phyloP scores from a whole-genome alignment of 805 yeast genomes.

The Starmerella powellii region DNA sequence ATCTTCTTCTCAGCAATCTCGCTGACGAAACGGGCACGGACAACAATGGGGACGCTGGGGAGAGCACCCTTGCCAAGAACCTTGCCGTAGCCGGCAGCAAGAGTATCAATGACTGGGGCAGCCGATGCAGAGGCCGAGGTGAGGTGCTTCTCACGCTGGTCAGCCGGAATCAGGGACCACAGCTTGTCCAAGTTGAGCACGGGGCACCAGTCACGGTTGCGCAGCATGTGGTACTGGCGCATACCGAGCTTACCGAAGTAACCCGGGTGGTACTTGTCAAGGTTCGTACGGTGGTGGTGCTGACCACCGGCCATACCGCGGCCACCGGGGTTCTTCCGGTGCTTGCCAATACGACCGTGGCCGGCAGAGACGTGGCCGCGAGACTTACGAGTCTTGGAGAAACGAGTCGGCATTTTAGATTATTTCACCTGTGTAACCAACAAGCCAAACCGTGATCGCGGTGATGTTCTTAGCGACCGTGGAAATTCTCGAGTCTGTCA shows the following conservation, averaged over 20 bases:
- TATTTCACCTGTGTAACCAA: conserved; percentile 2
- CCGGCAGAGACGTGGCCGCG: conserved; percentile 99
- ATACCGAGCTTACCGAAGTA: conserved; percentile 99
- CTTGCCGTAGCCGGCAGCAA: conserved; percentile 99
- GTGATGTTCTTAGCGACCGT: neutral
- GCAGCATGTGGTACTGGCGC: conserved; percentile 98
- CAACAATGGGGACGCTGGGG: conserved; percentile 97
- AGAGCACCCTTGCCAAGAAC: conserved; percentile 98
- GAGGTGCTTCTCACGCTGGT: conserved; percentile 87
- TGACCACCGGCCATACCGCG: conserved; percentile 99
- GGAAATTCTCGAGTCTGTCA: conserved; percentile 9
- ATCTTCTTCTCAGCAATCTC: conserved; percentile 99
- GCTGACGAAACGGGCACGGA: conserved; percentile 98
- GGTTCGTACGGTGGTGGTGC: conserved; percentile 99
- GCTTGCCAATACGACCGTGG: conserved; percentile 99
- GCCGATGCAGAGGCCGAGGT: conserved; percentile 70
- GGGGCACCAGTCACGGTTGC: conserved; percentile 94
- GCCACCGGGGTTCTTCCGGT: conserved; percentile 99
- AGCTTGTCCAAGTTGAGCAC: conserved; percentile 94
- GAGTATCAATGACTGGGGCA: conserved; percentile 98
- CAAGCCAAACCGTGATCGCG: conserved; percentile 1
- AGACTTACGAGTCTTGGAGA: conserved; percentile 98
- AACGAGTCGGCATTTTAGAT: conserved; percentile 84
- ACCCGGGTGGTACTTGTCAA: conserved; percentile 99
- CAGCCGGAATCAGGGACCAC: conserved; percentile 92